A percentile compares a stretch with the other conserved stretches of the same genome.
These are phyloP conservation scores for Syzygium malaccense DNA, from an alignment of 441 rosid genomes.

Conservation along the genomic window DNA sequence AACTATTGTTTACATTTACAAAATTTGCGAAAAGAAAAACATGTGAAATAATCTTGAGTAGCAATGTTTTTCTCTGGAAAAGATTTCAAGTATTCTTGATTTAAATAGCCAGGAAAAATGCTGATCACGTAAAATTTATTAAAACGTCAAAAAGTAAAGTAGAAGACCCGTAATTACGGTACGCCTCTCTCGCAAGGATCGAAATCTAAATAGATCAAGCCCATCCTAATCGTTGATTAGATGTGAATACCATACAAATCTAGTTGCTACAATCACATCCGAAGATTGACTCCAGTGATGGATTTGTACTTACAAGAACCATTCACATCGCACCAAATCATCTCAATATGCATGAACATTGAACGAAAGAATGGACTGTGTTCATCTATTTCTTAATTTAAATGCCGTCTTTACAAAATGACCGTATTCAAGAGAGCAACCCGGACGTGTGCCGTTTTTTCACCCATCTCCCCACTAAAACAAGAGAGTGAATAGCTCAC, in stretches of 20 bases:
- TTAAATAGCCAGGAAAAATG: not conserved
- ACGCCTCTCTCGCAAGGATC: accelerated
- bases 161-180: accelerated
- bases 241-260: not conserved
- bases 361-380: not conserved
- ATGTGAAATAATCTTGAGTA: not conserved
- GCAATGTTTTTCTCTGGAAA: too few species aligned
- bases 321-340: not conserved
- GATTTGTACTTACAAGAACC: not conserved
- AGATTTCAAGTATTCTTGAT: not conserved
- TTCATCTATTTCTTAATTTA: not conserved
- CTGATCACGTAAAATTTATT: accelerated
- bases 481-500: not conserved
- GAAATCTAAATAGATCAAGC: not conserved
- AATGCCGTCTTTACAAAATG: not conserved
- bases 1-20: not conserved
- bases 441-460: not conserved
- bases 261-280: not conserved
- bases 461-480: not conserved
- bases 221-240: not conserved
- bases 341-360: not conserved
- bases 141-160: not conserved
- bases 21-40: not conserved
- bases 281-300: not conserved
- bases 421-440: not conserved